Base-by-base conservation (phyloP, 2,329 filamentous ascomycete genomes). In the Fusarium beomiforme region DNA sequence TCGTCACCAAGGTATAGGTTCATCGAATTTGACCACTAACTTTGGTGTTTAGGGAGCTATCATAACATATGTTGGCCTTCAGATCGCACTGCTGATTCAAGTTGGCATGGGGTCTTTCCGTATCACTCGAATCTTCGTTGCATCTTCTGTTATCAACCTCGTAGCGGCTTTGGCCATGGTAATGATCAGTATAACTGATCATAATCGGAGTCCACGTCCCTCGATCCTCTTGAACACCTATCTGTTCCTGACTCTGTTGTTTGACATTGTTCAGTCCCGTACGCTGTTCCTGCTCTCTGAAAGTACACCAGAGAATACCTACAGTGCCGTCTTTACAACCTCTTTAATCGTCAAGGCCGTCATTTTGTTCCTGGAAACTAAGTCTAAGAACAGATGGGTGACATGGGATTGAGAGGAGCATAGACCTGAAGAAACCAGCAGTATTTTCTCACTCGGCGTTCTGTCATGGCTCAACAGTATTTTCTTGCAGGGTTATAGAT, bases 181-280 rank as follows among this genome's bases (percentile, higher is more conserved):
- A 0, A 66, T 83, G 4, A 81, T 80, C 1, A 81, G 73, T 51
- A 26, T 65, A 3, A 33, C 26, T 43, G 81, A 84, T 44, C 82
- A 84, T 60, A 64, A 67, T 57, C 80, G 69, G n/a, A 77, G 81
- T 8, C 77, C 76, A 0, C 77, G 83, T 5, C 84, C 85, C 1
- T 87, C 85, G 0, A 74, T 82, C 0, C 57, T 87, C 6, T 73
- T 87, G 13, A 79, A 69, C 24, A 64, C 71, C 16, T 87, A 83
- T 57, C 69, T 87, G 8, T 71, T 82, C 14, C 46, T 85, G 11
- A 83, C 82, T 6, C 67, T 84, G 0, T 70, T 87, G 5, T 78
- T 86, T 17, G 85, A 87, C 41, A 72, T 80, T 11, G 79, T 79
- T 0, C 82, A 83, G 61, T 76, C 77, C 0, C 78, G 85, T 11